Conservation (phyloP, 1,284 basidiomycete genomes). For the Papiliotrema fonsecae region DNA sequence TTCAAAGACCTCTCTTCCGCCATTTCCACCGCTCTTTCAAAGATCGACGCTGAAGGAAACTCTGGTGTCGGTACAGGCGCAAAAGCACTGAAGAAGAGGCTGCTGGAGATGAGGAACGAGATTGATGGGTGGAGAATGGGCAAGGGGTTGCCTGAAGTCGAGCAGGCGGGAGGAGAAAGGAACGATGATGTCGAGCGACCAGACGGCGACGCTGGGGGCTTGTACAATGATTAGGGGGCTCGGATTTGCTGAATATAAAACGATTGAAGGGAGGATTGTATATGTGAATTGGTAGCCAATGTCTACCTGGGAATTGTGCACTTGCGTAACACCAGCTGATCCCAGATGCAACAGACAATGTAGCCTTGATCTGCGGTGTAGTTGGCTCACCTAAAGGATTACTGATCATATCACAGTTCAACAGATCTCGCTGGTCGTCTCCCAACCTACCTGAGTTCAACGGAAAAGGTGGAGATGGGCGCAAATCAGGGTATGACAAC, state of each 20-base stretch:
- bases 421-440: too few relatives aligned
- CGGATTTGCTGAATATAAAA: too few relatives aligned
- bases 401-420: too few relatives aligned
- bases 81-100: slow-evolving; percentile 26
- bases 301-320: neutral
- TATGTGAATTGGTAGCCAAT: neutral
- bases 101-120: slow-evolving; percentile 35
- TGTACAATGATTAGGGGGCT: slow-evolving; percentile 13
- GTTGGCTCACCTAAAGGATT: too few relatives aligned
- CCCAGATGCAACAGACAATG: too few relatives aligned
- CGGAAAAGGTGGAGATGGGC: too few relatives aligned
- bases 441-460: too few relatives aligned
- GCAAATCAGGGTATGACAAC: too few relatives aligned
- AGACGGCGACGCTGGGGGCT: slow-evolving; percentile 9
- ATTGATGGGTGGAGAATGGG: slow-evolving; percentile 28
- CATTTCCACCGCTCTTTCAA: slow-evolving; percentile 32
- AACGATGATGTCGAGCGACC: slow-evolving; percentile 19
- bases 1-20: slow-evolving; percentile 31
- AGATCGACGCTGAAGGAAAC: slow-evolving; percentile 32
- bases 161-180: slow-evolving; percentile 15
- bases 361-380: too few relatives aligned
- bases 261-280: neutral
- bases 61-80: slow-evolving; percentile 31
- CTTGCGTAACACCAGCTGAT: neutral
- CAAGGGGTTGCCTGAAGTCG: slow-evolving; percentile 16